Evolutionary conservation across 2,329 filamentous ascomycete species (phyloP), one percentile per base, ranked within the genome.

Genomic region (Verticillium isaacii): DNA sequence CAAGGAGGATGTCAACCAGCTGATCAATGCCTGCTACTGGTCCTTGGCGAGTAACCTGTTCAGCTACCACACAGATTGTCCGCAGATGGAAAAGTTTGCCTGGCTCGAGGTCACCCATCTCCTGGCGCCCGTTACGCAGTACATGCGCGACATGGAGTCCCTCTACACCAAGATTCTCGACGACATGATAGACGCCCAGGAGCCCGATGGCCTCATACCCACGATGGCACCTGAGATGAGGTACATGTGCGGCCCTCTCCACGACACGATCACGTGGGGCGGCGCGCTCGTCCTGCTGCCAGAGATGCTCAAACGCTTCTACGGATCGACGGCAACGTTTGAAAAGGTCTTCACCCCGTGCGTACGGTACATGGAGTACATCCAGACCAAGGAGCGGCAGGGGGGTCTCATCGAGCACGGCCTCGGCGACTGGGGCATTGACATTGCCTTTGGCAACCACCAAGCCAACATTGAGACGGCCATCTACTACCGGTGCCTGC

Each of bases 31-130:
- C 39, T 77, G 75, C 52, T 75, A 79, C 61, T 80, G 78, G 77
- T 75, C 77, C 1, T 80, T 79, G 57, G 72, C 70, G 45, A 74
- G 71, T 56, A 78, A 78, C 63, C 68, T 78, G 17, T 78, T 78
- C 64, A 78, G 75, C 60, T 81, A 80, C 66, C 79, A 81, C 62
- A 81, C 79, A 2, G 78, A 81, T 64, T 79, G 77, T 61, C 77
- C 76, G 6, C 77, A 78, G 63, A 77, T 79, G 37, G 77, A 81
- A 65, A 81, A 81, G 62, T 81, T 81, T 52, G 78, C 76, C 0
- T 81, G 79, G 78, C 72, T 80, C 0, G 79, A 81, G 66, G 78
- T 80, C 6, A 79, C 78, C 1, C 75, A 77, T 59, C 69, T 81
- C 12, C 76, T 81, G 6, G 75, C 75, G 15, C 77, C 78, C 0